These are phyloP conservation scores for Blastobotrys terrestris DNA, from an alignment of 805 yeast genomes.

Conservation along the genomic window DNA sequence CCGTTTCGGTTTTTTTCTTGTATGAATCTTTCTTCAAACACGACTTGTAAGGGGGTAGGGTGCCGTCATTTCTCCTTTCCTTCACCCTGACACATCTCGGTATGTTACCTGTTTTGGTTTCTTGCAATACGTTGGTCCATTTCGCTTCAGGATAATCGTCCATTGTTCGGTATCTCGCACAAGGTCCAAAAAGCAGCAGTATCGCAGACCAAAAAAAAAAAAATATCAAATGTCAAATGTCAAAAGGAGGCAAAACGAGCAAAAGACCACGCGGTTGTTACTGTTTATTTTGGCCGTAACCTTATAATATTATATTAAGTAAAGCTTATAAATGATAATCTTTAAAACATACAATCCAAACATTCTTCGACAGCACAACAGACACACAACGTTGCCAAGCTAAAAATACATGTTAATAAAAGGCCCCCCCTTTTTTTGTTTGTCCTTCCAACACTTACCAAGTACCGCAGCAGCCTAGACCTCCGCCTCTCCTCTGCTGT, in stretches of 20 bases:
- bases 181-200: no score
- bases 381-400: constrained; percentile 20
- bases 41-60: not conserved
- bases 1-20: not conserved
- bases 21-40: not conserved
- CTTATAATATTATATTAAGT: not conserved
- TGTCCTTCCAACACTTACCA: constrained; percentile 21
- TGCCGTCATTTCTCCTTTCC: not conserved
- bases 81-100: not conserved
- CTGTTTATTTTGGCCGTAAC: not conserved
- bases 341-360: constrained; percentile 14
- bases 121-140: not conserved
- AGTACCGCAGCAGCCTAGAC: constrained; percentile 22
- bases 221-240: no score
- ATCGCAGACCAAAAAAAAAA: no score
- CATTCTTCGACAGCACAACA: constrained; percentile 23
- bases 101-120: not conserved
- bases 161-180: not conserved
- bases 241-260: no score
- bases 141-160: not conserved
- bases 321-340: not conserved
- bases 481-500: constrained; percentile 18
- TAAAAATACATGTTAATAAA: constrained; percentile 1
- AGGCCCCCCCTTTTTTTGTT: not conserved
- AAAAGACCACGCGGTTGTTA: no score